Evolutionary conservation across 2,329 filamentous ascomycete genomes (phyloP).

Genomic region (Tympanopsis confertula): DNA sequence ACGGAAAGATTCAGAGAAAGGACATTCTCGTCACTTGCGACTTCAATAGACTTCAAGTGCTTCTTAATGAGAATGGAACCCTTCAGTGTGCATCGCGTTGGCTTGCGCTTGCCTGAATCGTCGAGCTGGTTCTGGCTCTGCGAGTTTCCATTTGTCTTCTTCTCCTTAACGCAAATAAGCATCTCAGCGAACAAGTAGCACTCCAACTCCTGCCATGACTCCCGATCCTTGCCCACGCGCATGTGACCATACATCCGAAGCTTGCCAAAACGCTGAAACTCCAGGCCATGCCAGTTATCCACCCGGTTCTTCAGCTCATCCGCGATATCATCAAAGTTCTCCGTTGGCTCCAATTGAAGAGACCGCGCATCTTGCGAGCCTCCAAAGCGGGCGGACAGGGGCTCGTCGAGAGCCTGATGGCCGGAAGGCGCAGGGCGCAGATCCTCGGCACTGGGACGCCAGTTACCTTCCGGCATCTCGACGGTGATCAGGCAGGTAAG

Average conservation of each 20-base stretch:
- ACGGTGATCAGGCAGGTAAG: conserved; percentile 89
- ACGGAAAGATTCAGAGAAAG: conserved; percentile 86
- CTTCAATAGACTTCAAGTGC: conserved; percentile 78
- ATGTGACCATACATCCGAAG: conserved; percentile 80
- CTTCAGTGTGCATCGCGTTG: conserved; percentile 76
- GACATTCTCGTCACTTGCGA: conserved; percentile 65
- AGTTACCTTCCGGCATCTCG: conserved; percentile 85
- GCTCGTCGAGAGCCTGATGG: conserved; percentile 26
- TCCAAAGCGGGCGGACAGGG: conserved; percentile 49
- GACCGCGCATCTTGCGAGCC: conserved; percentile 27
- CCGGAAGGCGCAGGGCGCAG: conserved; percentile 43
- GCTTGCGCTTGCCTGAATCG: conserved; percentile 43
- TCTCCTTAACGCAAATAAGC: conserved; percentile 98
- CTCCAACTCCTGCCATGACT: conserved; percentile 94
- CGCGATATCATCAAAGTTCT: conserved; percentile 72
- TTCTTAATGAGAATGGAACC: conserved; percentile 97
- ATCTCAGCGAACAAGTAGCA: conserved; percentile 97
- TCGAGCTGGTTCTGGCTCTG: conserved; percentile 49
- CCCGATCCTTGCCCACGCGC: conserved; percentile 87
- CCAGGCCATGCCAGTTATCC: conserved; percentile 95
- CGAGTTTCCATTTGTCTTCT: conserved; percentile 55
- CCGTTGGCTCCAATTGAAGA: conserved; percentile 62
- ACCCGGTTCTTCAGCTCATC: conserved; percentile 77
- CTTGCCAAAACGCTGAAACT: conserved; percentile 81
- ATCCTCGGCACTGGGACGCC: conserved; percentile 76